phyloP scores from a whole-genome alignment of 306 rosid genomes.

The Aeschynomene evenia region DNA sequence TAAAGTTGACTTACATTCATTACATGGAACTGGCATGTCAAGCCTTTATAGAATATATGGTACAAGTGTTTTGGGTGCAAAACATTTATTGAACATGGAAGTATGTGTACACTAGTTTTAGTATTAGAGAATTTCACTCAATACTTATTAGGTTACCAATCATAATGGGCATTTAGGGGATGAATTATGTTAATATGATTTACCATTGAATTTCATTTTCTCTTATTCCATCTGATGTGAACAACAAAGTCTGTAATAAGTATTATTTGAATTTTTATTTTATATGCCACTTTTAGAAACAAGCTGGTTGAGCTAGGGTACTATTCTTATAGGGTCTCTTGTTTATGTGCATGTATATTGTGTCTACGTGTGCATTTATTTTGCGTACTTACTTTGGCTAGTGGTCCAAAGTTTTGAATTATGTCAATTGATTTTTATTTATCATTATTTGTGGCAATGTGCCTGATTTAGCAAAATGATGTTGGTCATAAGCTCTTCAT shows the following conservation, averaged over 20 bases:
- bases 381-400: neutral
- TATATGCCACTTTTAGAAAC: neutral
- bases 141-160: neutral
- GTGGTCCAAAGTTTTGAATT: no score
- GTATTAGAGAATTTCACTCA: neutral
- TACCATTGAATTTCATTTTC: neutral
- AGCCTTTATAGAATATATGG: neutral
- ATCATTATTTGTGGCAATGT: constrained; percentile 18
- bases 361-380: constrained; percentile 10
- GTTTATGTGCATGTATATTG: constrained; percentile 7
- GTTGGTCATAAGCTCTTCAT: neutral
- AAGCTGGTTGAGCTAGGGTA: neutral
- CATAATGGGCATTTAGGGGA: neutral
- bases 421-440: no score
- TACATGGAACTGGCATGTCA: constrained; percentile 9
- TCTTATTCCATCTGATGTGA: neutral
- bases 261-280: constrained; percentile 9
- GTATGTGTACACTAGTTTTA: constrained; percentile 1
- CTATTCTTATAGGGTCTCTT: neutral
- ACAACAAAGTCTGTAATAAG: neutral
- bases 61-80: neutral
- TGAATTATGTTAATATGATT: constrained; percentile 3
- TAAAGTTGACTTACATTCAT: no score
- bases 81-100: neutral
- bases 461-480: constrained; percentile 13